A percentile compares a stretch with the other conserved stretches of the same genome.
phyloP scores from a whole-genome alignment of 208 protist genomes.

The Leishmania tarentolae region DNA sequence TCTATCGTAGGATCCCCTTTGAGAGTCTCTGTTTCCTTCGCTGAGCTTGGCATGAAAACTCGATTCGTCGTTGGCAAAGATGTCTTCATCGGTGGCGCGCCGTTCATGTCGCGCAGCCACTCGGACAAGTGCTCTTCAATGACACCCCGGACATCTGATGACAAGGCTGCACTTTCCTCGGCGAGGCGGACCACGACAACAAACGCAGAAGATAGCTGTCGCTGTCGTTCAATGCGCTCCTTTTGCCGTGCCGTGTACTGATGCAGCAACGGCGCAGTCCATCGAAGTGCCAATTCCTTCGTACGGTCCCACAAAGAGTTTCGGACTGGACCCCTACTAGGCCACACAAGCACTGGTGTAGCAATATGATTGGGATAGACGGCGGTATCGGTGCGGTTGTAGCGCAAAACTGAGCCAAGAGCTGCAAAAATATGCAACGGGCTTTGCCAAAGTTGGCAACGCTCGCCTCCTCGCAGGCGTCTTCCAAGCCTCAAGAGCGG shows the following conservation, averaged over 20 bases:
- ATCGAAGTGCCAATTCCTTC: neutral
- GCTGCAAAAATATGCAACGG: constrained; percentile 43
- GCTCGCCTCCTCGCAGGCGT: neutral
- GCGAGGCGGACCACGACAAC: constrained; percentile 9
- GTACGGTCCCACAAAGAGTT: neutral
- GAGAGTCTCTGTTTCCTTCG: neutral
- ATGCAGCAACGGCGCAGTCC: neutral
- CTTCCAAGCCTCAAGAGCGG: neutral
- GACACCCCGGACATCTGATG: neutral
- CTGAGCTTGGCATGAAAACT: constrained; percentile 10
- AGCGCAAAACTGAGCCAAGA: constrained; percentile 47
- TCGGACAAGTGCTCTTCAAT: constrained; percentile 1
- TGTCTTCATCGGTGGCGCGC: neutral
- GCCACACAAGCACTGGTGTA: neutral
- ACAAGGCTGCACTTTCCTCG: neutral
- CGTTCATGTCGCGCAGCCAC: constrained; percentile 3
- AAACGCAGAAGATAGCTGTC: constrained; percentile 22
- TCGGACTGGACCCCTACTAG: neutral
- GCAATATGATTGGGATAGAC: constrained; percentile 27
- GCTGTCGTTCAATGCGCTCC: constrained; percentile 4
- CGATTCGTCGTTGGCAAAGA: constrained; percentile 1
- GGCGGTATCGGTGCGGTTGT: constrained; percentile 43
- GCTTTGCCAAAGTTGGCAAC: constrained; percentile 34
- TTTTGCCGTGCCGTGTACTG: neutral
- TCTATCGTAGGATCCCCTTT: neutral